Evolutionary conservation across 1,139 yeast species (phyloP), one percentile per base, ranked within the genome.

Genomic region (Blastobotrys capitulatus): DNA sequence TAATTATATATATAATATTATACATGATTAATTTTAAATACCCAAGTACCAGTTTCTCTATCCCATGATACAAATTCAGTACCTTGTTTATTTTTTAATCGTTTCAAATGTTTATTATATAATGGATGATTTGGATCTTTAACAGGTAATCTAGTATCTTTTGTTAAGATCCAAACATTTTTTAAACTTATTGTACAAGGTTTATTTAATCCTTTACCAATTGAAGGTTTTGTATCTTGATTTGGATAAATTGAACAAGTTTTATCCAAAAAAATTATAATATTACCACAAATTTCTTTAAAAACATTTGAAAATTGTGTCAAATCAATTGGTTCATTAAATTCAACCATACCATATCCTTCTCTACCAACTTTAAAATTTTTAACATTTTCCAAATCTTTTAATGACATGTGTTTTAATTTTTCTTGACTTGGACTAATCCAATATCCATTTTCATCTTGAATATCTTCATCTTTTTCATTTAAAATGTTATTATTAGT

Each of bases 131-230:
- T 78, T 12, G 90, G 86, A 65, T 90, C 96, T 54, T 80, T 80
- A 47, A 90, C 79, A 1, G 89, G 86, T 60, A 82, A 73, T 57
- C 83, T 79, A 32, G 86, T 85, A 52, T 83, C 85, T 61, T 80
- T 83, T 49, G 86, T 76, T 22, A 78, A 68, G 18, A 97, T 96
- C 69, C 78, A 90, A 62, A 95, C 84, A 15, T 83, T 82, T 56
- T 84, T 85, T 48, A 90, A 70, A 1, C 92, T 79, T 49, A 90
- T 80, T 52, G 76, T 75, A 6, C 88, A 86, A 1, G 84, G 82
- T 37, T 86, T 76, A 62, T 92, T 90, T 53, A 92, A 75, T 0
- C 96, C 97, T 61, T 86, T 86, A 12, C 97, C 97, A 48, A 73
- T 69, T 0, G 76, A 73, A 12, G 96, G 95, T 56, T 75, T 78